phyloP scores from a whole-genome alignment of 179 eudicot species.

The Silene vulgaris region DNA sequence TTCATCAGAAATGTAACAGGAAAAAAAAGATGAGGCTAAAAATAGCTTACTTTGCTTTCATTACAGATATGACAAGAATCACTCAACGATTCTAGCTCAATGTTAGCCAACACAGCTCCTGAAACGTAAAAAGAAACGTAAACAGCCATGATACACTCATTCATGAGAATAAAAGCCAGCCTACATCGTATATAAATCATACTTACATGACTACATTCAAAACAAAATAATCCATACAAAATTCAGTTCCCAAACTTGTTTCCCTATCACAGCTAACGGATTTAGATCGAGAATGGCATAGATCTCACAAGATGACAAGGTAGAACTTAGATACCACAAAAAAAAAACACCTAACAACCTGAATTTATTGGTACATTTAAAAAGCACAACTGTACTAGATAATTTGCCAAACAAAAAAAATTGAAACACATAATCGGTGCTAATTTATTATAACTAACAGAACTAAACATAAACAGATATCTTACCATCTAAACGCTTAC shows the following conservation, averaged over 20 bases:
- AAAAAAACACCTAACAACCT: neutral
- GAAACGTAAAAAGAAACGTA: slow-evolving; percentile 17
- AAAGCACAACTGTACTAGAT: neutral
- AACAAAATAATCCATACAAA: neutral
- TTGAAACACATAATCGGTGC: neutral
- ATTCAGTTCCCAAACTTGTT: neutral
- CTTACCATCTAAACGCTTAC: slow-evolving; percentile 50
- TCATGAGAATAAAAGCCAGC: neutral
- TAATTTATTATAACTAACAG: neutral
- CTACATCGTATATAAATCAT: neutral
- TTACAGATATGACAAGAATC: slow-evolving; percentile 32
- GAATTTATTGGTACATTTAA: neutral
- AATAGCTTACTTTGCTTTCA: slow-evolving; percentile 32
- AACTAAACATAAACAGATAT: slow-evolving; percentile 1
- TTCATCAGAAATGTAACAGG: neutral
- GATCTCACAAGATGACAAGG: slow-evolving; percentile 2
- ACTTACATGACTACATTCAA: no score
- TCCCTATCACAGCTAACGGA: neutral
- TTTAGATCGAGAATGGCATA: neutral
- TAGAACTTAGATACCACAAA: neutral
- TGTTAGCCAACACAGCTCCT: slow-evolving; percentile 42
- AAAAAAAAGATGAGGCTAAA: neutral
- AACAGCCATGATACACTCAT: neutral
- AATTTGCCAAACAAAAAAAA: slow-evolving; percentile 1
- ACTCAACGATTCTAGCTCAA: slow-evolving; percentile 31